These are phyloP conservation scores for Lachnellula subtilissima DNA, from an alignment of 2,329 filamentous ascomycete species.

Conservation along the genomic window DNA sequence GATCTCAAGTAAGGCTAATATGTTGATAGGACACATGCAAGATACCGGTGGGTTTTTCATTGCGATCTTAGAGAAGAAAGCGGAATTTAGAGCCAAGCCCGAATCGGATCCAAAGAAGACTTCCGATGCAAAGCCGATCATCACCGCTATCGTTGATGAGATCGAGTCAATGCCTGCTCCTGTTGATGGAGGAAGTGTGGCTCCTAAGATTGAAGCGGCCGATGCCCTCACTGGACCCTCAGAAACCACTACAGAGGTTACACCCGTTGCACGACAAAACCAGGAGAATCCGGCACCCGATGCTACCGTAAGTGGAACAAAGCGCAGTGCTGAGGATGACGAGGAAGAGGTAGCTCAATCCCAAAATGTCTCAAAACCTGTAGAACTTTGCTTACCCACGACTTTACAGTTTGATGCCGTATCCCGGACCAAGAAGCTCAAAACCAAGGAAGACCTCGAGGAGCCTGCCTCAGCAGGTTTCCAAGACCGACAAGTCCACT, in stretches of 20 bases:
- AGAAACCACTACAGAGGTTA: constrained; percentile 26
- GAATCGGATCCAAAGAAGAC: constrained; percentile 54
- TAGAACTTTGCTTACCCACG: neutral
- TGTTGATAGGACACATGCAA: constrained; percentile 64
- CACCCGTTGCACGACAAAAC: constrained; percentile 31
- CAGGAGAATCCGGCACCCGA: constrained; percentile 22
- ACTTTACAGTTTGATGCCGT: constrained; percentile 17
- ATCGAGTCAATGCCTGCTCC: constrained; percentile 34
- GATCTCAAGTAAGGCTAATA: too few species aligned
- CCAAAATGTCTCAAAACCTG: neutral
- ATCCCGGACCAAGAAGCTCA: constrained; percentile 41
- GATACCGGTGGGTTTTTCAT: constrained; percentile 99
- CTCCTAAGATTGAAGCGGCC: constrained; percentile 29
- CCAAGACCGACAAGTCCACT: constrained; percentile 31
- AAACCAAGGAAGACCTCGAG: constrained; percentile 35
- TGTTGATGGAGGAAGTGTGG: constrained; percentile 24
- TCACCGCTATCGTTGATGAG: constrained; percentile 37
- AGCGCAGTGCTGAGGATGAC: constrained; percentile 34
- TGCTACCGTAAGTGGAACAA: constrained; percentile 27
- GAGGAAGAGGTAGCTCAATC: constrained; percentile 5
- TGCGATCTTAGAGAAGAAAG: constrained; percentile 85
- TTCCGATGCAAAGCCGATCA: constrained; percentile 35
- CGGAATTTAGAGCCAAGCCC: constrained; percentile 74
- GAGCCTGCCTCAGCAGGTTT: constrained; percentile 19
- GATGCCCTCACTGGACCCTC: constrained; percentile 21